Percentiles rank a stretch among this genome's conserved stretches.
Conservation (phyloP, 2,329 filamentous ascomycete species). For the Trichoderma asperellum region DNA sequence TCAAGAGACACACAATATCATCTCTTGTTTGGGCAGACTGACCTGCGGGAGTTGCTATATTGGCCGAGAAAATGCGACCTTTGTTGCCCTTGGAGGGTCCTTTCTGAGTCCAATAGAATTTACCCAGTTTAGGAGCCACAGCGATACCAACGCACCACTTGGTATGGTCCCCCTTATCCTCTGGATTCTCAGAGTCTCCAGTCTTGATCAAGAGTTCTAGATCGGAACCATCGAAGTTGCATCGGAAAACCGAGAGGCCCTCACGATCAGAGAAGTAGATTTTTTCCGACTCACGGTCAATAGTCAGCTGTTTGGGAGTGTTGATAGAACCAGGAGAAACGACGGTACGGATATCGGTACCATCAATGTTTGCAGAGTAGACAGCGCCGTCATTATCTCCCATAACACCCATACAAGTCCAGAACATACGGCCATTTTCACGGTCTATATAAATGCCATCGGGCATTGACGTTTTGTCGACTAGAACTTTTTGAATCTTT, state of each 20-base stretch:
- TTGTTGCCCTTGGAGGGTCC: slow-evolving; percentile 54
- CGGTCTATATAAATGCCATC: slow-evolving; percentile 50
- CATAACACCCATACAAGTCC: slow-evolving; percentile 54
- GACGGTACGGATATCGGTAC: slow-evolving; percentile 49
- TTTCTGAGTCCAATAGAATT: slow-evolving; percentile 66
- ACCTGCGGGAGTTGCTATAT: slow-evolving; percentile 45
- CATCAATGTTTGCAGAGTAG: slow-evolving; percentile 53
- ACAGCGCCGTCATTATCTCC: slow-evolving; percentile 48
- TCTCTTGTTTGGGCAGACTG: slow-evolving; percentile 41
- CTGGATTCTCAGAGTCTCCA: slow-evolving; percentile 34
- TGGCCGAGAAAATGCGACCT: slow-evolving; percentile 58
- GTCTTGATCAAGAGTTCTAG: slow-evolving; percentile 48
- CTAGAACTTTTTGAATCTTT: slow-evolving; percentile 29
- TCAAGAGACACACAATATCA: slow-evolving; percentile 50
- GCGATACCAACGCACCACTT: slow-evolving; percentile 61
- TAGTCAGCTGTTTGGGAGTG: slow-evolving; percentile 53
- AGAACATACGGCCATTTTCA: slow-evolving; percentile 47
- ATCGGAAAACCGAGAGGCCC: slow-evolving; percentile 46
- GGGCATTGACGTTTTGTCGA: slow-evolving; percentile 41
- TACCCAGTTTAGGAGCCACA: slow-evolving; percentile 47
- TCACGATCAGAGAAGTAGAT: slow-evolving; percentile 52
- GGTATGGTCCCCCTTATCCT: slow-evolving; percentile 25
- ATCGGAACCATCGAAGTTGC: slow-evolving; percentile 45
- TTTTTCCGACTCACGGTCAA: slow-evolving; percentile 33
- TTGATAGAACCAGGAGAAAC: slow-evolving; percentile 50